Evolutionary conservation across 768 basidiomycete genomes (phyloP).

Genomic region (Boletus subcaerulescens): DNA sequence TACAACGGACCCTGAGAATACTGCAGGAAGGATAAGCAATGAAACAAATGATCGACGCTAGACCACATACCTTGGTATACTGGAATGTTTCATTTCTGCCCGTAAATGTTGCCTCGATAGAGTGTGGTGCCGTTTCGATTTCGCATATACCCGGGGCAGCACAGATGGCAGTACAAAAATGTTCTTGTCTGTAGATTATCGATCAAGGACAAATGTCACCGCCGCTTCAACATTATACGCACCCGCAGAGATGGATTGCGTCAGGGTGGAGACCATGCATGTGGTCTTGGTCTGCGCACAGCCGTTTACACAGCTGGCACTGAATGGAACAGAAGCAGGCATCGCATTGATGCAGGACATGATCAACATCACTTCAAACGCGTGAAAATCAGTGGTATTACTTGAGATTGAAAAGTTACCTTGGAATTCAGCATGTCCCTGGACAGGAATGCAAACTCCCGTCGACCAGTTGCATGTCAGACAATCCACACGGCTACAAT

Average conservation of each 20-base stretch:
- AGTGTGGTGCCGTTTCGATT: conserved; percentile 56
- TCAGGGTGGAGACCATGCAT: conserved; percentile 45
- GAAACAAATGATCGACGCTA: neutral
- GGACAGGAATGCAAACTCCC: conserved; percentile 39
- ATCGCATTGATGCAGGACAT: conserved; percentile 49
- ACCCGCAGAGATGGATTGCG: conserved; percentile 59
- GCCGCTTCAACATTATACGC: neutral
- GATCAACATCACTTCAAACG: conserved; percentile 40
- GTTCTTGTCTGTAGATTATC: conserved; percentile 43
- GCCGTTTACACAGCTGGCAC: conserved; percentile 54
- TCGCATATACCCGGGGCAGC: conserved; percentile 50
- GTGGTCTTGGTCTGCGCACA: conserved; percentile 48
- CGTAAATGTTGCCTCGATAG: conserved; percentile 59
- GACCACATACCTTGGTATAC: conserved; percentile 53
- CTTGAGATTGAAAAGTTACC: conserved; percentile 27
- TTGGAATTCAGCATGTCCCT: conserved; percentile 40
- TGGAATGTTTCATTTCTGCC: conserved; percentile 60
- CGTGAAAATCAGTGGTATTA: neutral
- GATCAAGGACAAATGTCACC: neutral
- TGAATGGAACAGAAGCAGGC: conserved; percentile 49
- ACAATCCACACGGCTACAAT: conserved; percentile 43
- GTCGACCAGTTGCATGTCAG: conserved; percentile 25
- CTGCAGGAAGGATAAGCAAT: conserved; percentile 24
- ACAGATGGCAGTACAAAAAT: conserved; percentile 45
- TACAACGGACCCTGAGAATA: conserved; percentile 49